phyloP scores from a whole-genome alignment of 345 rosid species.

The Crucihimalaya himalaica region DNA sequence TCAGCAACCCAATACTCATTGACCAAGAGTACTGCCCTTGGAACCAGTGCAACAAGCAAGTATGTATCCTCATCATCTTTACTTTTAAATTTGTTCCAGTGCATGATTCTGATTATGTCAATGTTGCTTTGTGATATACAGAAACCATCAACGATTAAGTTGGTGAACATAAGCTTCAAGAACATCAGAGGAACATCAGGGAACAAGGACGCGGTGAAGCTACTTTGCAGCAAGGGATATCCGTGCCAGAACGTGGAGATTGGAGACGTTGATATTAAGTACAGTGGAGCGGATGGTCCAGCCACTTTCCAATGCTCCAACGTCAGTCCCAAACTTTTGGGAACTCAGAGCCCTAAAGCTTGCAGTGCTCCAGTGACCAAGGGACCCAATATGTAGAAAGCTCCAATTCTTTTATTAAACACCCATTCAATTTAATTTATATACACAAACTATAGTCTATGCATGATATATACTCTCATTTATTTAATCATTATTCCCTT shows the following conservation, averaged over 20 bases:
- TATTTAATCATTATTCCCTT: conserved; percentile 1
- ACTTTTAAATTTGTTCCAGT: too few relatives aligned
- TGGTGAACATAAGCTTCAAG: conserved; percentile 32
- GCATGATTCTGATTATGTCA: too few relatives aligned
- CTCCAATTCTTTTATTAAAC: background rate
- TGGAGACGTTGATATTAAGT: conserved; percentile 43
- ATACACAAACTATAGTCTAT: conserved; percentile 5
- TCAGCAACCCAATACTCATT: conserved; percentile 39
- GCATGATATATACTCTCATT: conserved; percentile 23
- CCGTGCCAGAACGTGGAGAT: conserved; percentile 50
- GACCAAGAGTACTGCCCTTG: conserved; percentile 46
- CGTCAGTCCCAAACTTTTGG: conserved; percentile 44
- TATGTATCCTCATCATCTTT: background rate
- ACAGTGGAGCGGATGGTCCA: conserved; percentile 40
- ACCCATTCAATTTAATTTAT: conserved; percentile 6
- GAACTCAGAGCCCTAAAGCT: conserved; percentile 38
- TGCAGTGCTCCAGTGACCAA: conserved; percentile 31
- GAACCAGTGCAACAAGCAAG: conserved; percentile 42
- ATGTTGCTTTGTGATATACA: background rate
- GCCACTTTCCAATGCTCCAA: conserved; percentile 46
- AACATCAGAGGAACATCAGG: conserved; percentile 52
- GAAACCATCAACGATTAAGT: conserved; percentile 37
- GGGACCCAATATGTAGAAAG: conserved; percentile 25
- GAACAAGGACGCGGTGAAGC: conserved; percentile 46
- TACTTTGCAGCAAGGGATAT: conserved; percentile 48